Conservation (phyloP, 805 yeast species). For the Pichia pseudocactophila region DNA sequence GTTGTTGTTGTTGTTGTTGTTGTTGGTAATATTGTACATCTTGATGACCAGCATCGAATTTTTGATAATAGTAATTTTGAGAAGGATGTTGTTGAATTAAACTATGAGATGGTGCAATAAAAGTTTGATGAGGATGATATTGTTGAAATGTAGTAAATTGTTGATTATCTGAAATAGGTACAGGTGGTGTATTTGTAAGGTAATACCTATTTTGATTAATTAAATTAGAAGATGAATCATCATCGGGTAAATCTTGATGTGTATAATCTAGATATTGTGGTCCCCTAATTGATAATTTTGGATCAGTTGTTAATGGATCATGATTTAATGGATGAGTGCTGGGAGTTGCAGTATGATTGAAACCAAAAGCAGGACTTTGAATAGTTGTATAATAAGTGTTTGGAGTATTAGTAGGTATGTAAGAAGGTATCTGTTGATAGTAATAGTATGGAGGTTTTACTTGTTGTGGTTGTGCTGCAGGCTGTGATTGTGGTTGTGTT, state of each 20-base stretch:
- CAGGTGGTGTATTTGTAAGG: not conserved
- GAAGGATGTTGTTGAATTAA: not conserved
- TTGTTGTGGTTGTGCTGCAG: too few relatives aligned
- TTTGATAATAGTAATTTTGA: slow-evolving; percentile 2
- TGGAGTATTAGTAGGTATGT: not conserved
- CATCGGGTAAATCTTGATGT: not conserved
- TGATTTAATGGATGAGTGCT: too few relatives aligned
- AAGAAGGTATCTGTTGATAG: slow-evolving; percentile 1
- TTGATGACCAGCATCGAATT: slow-evolving; percentile 1
- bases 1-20: not conserved
- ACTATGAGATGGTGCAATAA: too few relatives aligned
- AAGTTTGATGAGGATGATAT: too few relatives aligned
- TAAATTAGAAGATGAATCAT: not conserved
- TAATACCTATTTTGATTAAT: not conserved
- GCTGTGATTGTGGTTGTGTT: slow-evolving; percentile 3
- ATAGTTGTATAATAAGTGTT: too few relatives aligned
- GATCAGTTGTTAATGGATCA: too few relatives aligned
- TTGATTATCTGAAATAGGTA: too few relatives aligned
- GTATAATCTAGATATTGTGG: too few relatives aligned
- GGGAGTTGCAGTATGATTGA: too few relatives aligned
- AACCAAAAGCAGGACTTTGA: too few relatives aligned
- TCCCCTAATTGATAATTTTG: too few relatives aligned
- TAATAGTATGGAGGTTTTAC: not conserved
- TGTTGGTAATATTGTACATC: not conserved
- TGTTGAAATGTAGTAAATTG: too few relatives aligned